Evolutionary conservation across 176 grass and related monocot species (phyloP), one percentile per base, ranked within the genome.

Genomic region (Elymus sibiricus): DNA sequence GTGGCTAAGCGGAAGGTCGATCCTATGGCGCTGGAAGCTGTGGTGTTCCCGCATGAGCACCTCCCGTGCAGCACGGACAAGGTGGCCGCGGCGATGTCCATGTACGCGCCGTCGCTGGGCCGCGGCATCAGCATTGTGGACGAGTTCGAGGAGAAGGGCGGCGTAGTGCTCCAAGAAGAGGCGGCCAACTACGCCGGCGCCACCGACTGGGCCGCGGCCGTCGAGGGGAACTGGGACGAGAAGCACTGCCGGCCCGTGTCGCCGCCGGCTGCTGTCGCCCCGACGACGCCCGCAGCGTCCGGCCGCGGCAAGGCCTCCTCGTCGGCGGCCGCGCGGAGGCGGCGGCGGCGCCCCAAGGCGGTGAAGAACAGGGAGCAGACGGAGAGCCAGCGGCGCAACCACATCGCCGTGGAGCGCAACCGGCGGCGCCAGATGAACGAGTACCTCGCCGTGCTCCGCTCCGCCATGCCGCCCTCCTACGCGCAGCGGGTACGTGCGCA

Each of bases 371-470:
- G 27, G 81, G 89, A 91, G 81, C 85, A 91, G 85, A 61, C 66
- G 76, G 89, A 91, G 85, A 84, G 38, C 76, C 89, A 91, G 85
- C 76, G 89, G 49, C 85, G 81, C 47, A 91, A 91, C 76, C 97
- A 99, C 92, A 99, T 99, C 85, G 94, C 94, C 27, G 94, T 96
- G 47, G 97, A 99, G 88, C 97, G 97, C 79, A 99, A 99, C 90
- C 94, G 97, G 80, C 92, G 97, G 58, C 81, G 81, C 61, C 94
- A 94, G 79, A 99, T 99, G 97, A 99, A 99, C 88, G 97, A 99
- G 49, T 99, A 99, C 80, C 94, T 99, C 34, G 65, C 94, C 84
- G 70, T 87, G 39, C 97, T 99, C 84, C 97, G 94, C 49, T 94
- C 92, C 22, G 84, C 91, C 49, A 99, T 99, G 97, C 97, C 97